These are phyloP conservation scores for Pleurotus djamor DNA, from an alignment of 768 basidiomycete genomes.

Conservation along the genomic window DNA sequence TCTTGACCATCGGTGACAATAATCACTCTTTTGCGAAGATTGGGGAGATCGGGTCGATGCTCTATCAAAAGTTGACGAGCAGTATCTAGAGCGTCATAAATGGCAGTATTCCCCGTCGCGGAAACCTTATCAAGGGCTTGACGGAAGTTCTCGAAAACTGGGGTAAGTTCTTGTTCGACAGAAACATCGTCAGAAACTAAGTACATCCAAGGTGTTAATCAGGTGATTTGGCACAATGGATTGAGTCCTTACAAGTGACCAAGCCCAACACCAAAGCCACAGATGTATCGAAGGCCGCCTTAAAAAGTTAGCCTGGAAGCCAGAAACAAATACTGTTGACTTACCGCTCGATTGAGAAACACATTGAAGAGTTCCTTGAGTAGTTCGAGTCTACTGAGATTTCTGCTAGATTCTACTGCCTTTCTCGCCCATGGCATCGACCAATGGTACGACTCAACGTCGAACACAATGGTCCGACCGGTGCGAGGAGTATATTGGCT, in stretches of 20 bases:
- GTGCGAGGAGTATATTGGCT: background rate
- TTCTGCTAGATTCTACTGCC: constrained; percentile 13
- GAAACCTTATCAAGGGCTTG: constrained; percentile 12
- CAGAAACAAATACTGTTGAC: background rate
- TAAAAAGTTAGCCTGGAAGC: background rate
- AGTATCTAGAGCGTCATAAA: constrained; percentile 23
- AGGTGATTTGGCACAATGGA: background rate
- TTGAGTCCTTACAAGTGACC: constrained; percentile 19
- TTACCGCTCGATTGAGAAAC: constrained; percentile 23
- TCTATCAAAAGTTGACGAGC: constrained; percentile 16
- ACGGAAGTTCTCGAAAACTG: constrained; percentile 23
- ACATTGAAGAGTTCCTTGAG: constrained; percentile 24
- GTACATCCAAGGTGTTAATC: too few species aligned
- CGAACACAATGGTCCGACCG: background rate
- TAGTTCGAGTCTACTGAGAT: constrained; percentile 19
- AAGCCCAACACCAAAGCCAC: constrained; percentile 22
- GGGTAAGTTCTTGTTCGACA: constrained; percentile 18
- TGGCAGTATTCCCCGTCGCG: constrained; percentile 20
- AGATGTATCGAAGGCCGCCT: constrained; percentile 26
- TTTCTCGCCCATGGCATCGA: background rate
- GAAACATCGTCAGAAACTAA: constrained; percentile 18
- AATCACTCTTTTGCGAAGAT: constrained; percentile 21
- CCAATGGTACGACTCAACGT: constrained; percentile 5
- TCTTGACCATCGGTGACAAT: constrained; percentile 26
- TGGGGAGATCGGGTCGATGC: constrained; percentile 18